Conservation (phyloP, 805 yeast species). For the Sungouiozyma ichnusensis region DNA sequence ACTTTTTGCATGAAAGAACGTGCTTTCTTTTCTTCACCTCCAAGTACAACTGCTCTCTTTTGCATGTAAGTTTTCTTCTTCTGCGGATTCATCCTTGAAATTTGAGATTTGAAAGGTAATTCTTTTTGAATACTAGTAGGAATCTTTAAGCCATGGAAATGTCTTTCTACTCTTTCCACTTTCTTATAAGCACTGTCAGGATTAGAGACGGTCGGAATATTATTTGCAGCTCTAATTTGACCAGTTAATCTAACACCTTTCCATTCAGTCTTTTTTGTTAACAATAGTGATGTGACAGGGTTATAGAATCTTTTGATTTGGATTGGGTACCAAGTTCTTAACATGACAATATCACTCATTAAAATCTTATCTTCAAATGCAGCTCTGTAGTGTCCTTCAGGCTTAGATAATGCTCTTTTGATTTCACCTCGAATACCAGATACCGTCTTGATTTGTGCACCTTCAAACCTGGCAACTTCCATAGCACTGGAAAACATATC, state of each 20-base stretch:
- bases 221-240: constrained; percentile 70
- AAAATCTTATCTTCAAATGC: constrained; percentile 92
- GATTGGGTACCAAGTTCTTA: constrained; percentile 97
- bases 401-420: constrained; percentile 84
- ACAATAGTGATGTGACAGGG: constrained; percentile 85
- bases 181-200: constrained; percentile 48
- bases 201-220: constrained; percentile 50
- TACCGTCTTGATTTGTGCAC: constrained; percentile 92
- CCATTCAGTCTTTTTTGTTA: constrained; percentile 78
- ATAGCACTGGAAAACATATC: constrained; percentile 89
- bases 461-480: constrained; percentile 97
- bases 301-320: constrained; percentile 83
- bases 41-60: constrained; percentile 88
- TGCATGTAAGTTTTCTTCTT: constrained; percentile 69
- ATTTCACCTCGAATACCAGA: constrained; percentile 97
- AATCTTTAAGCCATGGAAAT: constrained; percentile 78
- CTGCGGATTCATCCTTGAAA: constrained; percentile 80
- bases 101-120: constrained; percentile 88
- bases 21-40: constrained; percentile 89
- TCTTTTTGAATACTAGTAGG: constrained; percentile 68
- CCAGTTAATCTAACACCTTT: constrained; percentile 95
- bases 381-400: constrained; percentile 94
- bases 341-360: constrained; percentile 78
- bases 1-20: constrained; percentile 81
- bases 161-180: constrained; percentile 74